phyloP scores from a whole-genome alignment of 139 green algal species.

The Yamagishiella unicocca region DNA sequence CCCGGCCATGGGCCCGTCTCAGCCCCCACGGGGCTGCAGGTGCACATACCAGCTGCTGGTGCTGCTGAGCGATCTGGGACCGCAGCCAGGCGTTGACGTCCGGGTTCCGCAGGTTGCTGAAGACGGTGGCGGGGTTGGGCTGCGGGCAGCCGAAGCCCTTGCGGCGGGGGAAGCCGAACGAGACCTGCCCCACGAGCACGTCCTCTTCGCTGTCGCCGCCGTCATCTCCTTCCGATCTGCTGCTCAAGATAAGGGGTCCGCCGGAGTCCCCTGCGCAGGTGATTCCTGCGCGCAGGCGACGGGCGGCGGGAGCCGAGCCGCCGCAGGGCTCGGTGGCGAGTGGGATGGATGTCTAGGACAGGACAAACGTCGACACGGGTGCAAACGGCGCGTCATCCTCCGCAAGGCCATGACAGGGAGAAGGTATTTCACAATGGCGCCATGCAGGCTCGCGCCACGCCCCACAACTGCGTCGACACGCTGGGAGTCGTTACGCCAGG shows the following conservation, averaged over 20 bases:
- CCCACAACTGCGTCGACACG: too few species aligned
- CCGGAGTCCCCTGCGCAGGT: slow-evolving; percentile 49
- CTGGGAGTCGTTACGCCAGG: too few species aligned
- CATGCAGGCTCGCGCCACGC: too few species aligned
- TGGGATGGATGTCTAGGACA: too few species aligned
- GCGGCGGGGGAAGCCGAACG: slow-evolving; percentile 45
- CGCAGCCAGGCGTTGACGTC: slow-evolving; percentile 27
- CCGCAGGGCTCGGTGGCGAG: too few species aligned
- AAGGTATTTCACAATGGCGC: too few species aligned
- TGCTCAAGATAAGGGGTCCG: slow-evolving; percentile 16
- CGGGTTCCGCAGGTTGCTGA: slow-evolving; percentile 22
- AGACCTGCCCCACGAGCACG: slow-evolving; percentile 38
- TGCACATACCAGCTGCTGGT: slow-evolving; percentile 10
- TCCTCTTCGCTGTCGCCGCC: background rate
- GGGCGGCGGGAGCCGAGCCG: too few species aligned
- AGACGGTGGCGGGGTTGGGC: slow-evolving; percentile 46
- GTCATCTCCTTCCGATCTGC: background rate
- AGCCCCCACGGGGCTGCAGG: too few species aligned
- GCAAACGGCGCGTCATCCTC: too few species aligned
- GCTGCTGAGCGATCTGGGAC: background rate
- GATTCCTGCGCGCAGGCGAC: background rate
- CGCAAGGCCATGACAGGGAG: too few species aligned
- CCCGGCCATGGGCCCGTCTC: too few species aligned
- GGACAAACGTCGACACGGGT: too few species aligned
- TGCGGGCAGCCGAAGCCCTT: slow-evolving; percentile 44